Evolutionary conservation across 1,139 yeast species (phyloP).

Genomic region (Diutina mesorugosa): DNA sequence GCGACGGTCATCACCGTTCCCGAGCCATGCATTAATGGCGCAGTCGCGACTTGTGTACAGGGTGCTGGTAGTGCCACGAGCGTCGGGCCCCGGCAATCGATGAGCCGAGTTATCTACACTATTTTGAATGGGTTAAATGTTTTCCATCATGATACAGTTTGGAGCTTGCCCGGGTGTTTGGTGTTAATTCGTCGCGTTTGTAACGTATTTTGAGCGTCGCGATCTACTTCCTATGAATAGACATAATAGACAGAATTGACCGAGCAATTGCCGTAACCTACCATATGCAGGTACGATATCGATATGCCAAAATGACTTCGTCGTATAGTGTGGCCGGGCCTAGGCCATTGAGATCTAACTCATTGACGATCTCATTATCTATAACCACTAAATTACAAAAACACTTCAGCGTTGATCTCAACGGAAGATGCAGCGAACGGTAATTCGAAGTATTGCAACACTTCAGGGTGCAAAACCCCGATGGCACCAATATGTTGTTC

Average conservation of each 20-base stretch:
- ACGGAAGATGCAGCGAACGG: conserved; percentile 89
- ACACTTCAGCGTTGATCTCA: conserved; percentile 81
- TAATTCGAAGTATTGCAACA: conserved; percentile 71
- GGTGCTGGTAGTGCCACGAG: not conserved
- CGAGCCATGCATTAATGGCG: not conserved
- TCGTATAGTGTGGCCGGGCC: not conserved
- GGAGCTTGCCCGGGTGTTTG: no score
- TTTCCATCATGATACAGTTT: no score
- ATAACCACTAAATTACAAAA: conserved; percentile 30
- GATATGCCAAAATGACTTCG: not conserved
- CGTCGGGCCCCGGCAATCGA: not conserved
- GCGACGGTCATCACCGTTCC: not conserved
- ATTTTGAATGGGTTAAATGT: no score
- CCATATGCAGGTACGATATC: not conserved
- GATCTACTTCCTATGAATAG: not conserved
- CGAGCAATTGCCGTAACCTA: not conserved
- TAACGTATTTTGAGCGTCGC: not conserved
- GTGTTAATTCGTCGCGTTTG: no score
- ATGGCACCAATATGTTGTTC: conserved; percentile 61
- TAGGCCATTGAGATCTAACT: not conserved
- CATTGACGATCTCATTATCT: not conserved
- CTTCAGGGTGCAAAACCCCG: conserved; percentile 96
- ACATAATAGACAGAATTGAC: not conserved
- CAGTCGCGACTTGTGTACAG: not conserved
- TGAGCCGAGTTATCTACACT: not conserved